Conservation (phyloP, 441 rosid species). For the Lepidium campestre region DNA sequence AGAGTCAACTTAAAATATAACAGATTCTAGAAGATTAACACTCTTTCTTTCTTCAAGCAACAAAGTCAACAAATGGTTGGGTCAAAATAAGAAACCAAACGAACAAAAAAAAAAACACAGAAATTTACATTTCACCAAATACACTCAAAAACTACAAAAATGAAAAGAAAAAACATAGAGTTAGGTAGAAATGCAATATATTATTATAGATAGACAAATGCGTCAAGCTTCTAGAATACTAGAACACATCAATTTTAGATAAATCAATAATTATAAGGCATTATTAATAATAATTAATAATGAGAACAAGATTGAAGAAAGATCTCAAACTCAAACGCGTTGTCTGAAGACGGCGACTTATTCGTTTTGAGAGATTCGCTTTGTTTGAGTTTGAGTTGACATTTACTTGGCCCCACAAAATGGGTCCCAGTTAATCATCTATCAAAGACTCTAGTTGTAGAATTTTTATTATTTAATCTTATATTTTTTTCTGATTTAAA, state of each 20-base stretch:
- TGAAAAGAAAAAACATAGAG: not conserved
- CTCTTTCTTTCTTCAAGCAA: constrained; percentile 11
- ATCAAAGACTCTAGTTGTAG: too few species aligned
- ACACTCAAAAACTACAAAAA: constrained; percentile 1
- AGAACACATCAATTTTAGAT: not conserved
- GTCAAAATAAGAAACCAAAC: constrained; percentile 13
- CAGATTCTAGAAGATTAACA: constrained; percentile 21
- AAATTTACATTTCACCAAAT: constrained; percentile 25
- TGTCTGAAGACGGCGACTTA: constrained; percentile 28
- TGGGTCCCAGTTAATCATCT: not conserved
- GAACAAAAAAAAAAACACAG: not conserved
- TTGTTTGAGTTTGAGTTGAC: constrained; percentile 23
- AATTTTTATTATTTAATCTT: too few species aligned
- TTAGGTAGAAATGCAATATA: constrained; percentile 19
- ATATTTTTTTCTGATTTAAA: not conserved
- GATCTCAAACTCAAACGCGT: constrained; percentile 20
- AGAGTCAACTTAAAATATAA: not conserved
- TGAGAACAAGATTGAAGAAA: constrained; percentile 13
- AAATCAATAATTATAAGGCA: constrained; percentile 5
- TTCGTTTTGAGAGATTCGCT: constrained; percentile 22
- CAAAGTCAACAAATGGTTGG: constrained; percentile 9
- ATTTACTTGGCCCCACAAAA: not conserved
- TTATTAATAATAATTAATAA: constrained; percentile 7
- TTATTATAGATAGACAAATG: constrained; percentile 1
- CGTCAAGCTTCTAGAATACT: constrained; percentile 26